These are phyloP conservation scores for Tricholoma terreum DNA, from an alignment of 768 basidiomycete species.

Conservation along the genomic window DNA sequence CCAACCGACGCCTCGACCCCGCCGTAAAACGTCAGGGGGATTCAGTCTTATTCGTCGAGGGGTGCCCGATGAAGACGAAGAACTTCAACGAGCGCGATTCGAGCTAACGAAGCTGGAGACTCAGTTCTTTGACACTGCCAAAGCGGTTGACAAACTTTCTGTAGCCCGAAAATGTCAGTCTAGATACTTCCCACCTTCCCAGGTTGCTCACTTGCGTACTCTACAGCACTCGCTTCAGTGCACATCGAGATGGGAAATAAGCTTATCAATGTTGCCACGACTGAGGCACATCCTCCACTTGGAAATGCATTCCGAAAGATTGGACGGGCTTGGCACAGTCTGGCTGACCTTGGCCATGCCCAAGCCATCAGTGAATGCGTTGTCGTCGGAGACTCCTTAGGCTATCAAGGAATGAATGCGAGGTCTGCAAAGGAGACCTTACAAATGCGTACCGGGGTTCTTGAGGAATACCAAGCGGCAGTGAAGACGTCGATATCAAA, in stretches of 20 bases:
- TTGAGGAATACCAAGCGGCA: constrained; percentile 93
- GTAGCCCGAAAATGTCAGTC: constrained; percentile 70
- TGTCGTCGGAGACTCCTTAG: constrained; percentile 91
- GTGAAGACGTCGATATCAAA: constrained; percentile 94
- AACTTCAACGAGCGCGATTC: constrained; percentile 83
- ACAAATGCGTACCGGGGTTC: constrained; percentile 80
- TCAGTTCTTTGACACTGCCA: constrained; percentile 90
- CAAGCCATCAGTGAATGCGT: constrained; percentile 95
- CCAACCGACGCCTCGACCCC: constrained; percentile 75
- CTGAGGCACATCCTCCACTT: constrained; percentile 83
- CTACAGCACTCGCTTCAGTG: constrained; percentile 67
- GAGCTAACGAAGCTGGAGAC: constrained; percentile 90
- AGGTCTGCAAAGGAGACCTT: constrained; percentile 94
- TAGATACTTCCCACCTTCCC: neutral
- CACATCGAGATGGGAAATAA: constrained; percentile 95
- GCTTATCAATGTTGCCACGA: constrained; percentile 82
- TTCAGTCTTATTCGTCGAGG: constrained; percentile 75
- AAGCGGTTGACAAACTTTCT: constrained; percentile 85
- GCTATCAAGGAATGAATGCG: constrained; percentile 97
- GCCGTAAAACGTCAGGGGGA: constrained; percentile 68
- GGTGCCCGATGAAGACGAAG: constrained; percentile 93
- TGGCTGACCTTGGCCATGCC: constrained; percentile 86
- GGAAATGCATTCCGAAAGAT: constrained; percentile 82
- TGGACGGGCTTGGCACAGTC: constrained; percentile 82
- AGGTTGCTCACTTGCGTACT: constrained; percentile 4